Conservation (phyloP, 140 eudicot genomes). For the Anethum foeniculum region DNA sequence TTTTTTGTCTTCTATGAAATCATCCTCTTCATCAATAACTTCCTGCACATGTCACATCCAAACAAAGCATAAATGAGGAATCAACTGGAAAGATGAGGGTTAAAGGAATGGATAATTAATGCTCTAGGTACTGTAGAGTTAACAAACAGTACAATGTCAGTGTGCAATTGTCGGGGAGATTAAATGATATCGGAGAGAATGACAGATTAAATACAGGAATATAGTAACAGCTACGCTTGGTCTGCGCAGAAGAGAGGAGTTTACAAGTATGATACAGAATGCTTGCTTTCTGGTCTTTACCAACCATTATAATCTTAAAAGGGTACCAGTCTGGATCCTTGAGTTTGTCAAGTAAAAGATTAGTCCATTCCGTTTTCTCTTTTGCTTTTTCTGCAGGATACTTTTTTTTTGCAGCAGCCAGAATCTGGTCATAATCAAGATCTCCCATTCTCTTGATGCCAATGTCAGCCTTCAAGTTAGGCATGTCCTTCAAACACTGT, state of each 20-base stretch:
- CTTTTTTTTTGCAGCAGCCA: not conserved
- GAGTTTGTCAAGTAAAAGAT: not conserved
- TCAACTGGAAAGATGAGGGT: no score
- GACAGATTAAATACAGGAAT: no score
- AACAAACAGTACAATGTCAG: not conserved
- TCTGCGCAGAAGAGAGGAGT: not conserved
- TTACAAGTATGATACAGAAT: not conserved
- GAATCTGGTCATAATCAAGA: not conserved
- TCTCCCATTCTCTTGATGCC: not conserved
- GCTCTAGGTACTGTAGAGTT: not conserved
- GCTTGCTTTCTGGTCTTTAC: not conserved
- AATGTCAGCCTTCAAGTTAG: not conserved
- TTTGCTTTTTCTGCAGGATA: not conserved
- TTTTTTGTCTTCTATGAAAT: conserved; percentile 20
- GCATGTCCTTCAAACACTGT: not conserved
- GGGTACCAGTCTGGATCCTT: not conserved
- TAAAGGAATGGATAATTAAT: not conserved
- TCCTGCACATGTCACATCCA: conserved; percentile 17
- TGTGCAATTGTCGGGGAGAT: not conserved
- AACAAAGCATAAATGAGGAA: not conserved
- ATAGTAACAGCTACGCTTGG: not conserved
- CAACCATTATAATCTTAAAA: not conserved
- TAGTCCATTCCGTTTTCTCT: not conserved
- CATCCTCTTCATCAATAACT: conserved; percentile 38
- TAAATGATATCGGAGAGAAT: no score